Evolutionary conservation across 441 rosid genomes (phyloP).

Genomic region (Manihot esculenta): DNA sequence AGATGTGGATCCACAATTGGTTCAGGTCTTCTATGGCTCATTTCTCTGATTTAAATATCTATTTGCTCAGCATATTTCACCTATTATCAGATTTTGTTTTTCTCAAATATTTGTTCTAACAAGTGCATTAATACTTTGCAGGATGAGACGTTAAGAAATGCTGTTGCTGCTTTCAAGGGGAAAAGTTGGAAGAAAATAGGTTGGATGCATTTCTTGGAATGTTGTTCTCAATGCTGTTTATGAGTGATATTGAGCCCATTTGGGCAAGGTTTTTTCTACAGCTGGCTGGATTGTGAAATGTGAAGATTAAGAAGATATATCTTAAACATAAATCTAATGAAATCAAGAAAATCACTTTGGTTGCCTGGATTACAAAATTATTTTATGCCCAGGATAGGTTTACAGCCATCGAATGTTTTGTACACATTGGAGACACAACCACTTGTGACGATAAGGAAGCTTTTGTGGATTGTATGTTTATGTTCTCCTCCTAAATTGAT

Average conservation of each 20-base stretch:
- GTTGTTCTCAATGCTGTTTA: background rate
- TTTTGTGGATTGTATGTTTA: background rate
- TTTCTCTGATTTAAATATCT: background rate
- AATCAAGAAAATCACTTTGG: slow-evolving; percentile 3
- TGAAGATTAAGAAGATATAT: background rate
- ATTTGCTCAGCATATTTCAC: background rate
- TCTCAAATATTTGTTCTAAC: slow-evolving; percentile 3
- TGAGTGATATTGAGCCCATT: background rate
- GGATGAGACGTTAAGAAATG: slow-evolving; percentile 92
- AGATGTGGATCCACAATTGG: background rate
- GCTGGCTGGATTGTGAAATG: background rate
- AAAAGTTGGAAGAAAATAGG: slow-evolving; percentile 99
- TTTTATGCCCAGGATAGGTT: background rate
- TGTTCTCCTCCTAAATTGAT: background rate
- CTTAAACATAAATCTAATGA: background rate
- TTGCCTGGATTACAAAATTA: slow-evolving; percentile 4
- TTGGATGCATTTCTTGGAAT: slow-evolving; percentile 11
- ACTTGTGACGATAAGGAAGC: too few relatives aligned
- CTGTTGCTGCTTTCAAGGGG: slow-evolving; percentile 73
- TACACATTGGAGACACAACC: background rate
- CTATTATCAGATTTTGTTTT: background rate
- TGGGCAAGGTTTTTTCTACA: background rate
- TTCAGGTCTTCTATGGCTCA: background rate
- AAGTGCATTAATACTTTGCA: slow-evolving; percentile 32
- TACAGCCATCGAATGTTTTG: background rate